A percentile compares a stretch with the other conserved stretches of the same genome.
These are phyloP conservation scores for Mycena crocata DNA, from an alignment of 768 basidiomycete species.

Conservation along the genomic window DNA sequence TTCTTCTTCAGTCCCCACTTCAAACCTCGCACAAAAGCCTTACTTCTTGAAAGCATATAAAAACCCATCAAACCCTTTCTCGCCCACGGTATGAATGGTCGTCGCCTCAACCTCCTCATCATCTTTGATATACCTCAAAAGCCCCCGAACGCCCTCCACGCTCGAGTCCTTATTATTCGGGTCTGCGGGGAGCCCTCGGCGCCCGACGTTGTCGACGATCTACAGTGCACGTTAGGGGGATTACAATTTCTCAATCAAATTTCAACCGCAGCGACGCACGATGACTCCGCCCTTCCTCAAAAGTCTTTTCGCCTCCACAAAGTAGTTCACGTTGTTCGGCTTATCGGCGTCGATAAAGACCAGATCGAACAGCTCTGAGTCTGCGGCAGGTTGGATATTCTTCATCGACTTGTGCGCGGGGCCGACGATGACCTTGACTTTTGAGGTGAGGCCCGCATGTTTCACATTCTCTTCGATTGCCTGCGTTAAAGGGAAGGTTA, in stretches of 20 bases:
- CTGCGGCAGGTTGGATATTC: slow-evolving; percentile 56
- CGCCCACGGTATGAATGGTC: slow-evolving; percentile 45
- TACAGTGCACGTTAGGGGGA: slow-evolving; percentile 2
- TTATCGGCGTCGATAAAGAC: slow-evolving; percentile 69
- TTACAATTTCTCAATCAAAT: neutral
- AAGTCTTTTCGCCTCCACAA: slow-evolving; percentile 56
- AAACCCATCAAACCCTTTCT: slow-evolving; percentile 49
- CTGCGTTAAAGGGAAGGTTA: slow-evolving; percentile 46
- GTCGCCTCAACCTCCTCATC: slow-evolving; percentile 48
- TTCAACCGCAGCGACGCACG: slow-evolving; percentile 40
- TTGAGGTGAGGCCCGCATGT: slow-evolving; percentile 61
- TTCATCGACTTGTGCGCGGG: slow-evolving; percentile 62
- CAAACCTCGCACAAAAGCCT: neutral
- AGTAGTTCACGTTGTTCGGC: slow-evolving; percentile 52
- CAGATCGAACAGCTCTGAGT: slow-evolving; percentile 64
- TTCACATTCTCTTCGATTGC: slow-evolving; percentile 69
- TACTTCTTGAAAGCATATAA: slow-evolving; percentile 38
- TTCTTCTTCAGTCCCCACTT: no score
- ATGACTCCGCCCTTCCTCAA: slow-evolving; percentile 58
- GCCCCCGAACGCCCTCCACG: slow-evolving; percentile 47
- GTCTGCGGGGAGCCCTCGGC: slow-evolving; percentile 46
- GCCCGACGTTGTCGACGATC: slow-evolving; percentile 58
- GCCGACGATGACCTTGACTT: slow-evolving; percentile 63
- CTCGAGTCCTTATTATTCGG: slow-evolving; percentile 20
- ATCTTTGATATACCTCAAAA: slow-evolving; percentile 49